Percentiles rank a stretch among this genome's conserved stretches.
These are phyloP conservation scores for Penicillium robsamsonii DNA, from an alignment of 495 filamentous ascomycete genomes.

Conservation along the genomic window DNA sequence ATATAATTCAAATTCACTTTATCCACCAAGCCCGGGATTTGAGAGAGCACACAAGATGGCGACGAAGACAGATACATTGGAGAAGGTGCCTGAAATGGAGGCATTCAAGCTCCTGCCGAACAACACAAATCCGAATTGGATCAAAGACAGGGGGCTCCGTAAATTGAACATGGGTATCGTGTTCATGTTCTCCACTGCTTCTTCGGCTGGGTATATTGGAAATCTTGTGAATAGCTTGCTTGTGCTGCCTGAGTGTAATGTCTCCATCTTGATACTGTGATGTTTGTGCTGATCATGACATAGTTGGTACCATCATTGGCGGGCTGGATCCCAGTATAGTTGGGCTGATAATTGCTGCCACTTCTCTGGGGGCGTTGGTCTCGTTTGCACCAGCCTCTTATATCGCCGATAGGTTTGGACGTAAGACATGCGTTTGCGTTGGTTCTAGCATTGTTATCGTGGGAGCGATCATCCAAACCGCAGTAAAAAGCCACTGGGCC, in stretches of 20 bases:
- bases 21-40: background rate
- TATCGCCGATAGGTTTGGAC: conserved; percentile 22
- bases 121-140: conserved; percentile 24
- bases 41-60: conserved; percentile 2
- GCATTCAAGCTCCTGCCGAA: conserved; percentile 21
- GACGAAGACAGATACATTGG: conserved; percentile 3
- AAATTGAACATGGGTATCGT: conserved; percentile 25
- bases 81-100: conserved; percentile 16
- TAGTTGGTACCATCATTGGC: conserved; percentile 20
- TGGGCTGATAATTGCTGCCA: conserved; percentile 28
- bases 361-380: conserved; percentile 23
- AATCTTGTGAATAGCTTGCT: conserved; percentile 29
- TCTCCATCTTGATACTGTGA: background rate
- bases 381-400: conserved; percentile 27
- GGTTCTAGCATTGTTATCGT: conserved; percentile 19
- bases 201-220: conserved; percentile 28
- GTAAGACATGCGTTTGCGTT: conserved; percentile 20
- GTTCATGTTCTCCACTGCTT: conserved; percentile 24
- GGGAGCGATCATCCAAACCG: conserved; percentile 16
- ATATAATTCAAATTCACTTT: background rate
- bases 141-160: conserved; percentile 25
- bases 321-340: conserved; percentile 24
- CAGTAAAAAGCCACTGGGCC: conserved; percentile 21
- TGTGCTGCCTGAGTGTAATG: conserved; percentile 27
- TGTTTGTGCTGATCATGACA: background rate